Percentiles rank a stretch among this genome's conserved stretches.
Conservation (phyloP, 1,284 basidiomycete species). For the Leccinum pachyderme region DNA sequence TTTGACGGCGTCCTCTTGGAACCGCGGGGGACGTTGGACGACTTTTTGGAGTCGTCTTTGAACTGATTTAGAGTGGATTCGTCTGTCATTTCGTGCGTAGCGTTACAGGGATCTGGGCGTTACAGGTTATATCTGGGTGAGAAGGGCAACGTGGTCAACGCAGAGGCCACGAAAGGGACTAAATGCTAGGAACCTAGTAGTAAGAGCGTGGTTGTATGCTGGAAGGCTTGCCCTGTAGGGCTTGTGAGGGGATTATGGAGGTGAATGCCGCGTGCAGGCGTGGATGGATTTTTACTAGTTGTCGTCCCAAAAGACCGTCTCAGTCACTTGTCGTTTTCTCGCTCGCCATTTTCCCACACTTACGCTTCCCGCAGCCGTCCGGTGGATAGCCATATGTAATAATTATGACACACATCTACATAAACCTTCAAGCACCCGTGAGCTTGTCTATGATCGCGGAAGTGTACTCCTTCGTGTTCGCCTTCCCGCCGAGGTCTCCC, state of each 20-base stretch:
- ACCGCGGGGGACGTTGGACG: slow-evolving; percentile 46
- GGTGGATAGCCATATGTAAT: slow-evolving; percentile 3
- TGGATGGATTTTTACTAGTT: slow-evolving; percentile 43
- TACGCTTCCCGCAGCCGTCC: slow-evolving; percentile 9
- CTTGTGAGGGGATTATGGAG: slow-evolving; percentile 66
- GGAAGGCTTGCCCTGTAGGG: slow-evolving; percentile 82
- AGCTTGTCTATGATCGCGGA: slow-evolving; percentile 82
- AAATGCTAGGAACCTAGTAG: slow-evolving; percentile 44
- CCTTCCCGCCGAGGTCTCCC: slow-evolving; percentile 89
- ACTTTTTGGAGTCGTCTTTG: slow-evolving; percentile 66
- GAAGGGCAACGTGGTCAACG: slow-evolving; percentile 9
- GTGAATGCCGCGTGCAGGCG: slow-evolving; percentile 60
- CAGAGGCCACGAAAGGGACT: not conserved
- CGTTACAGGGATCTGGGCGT: slow-evolving; percentile 44
- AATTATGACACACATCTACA: slow-evolving; percentile 15
- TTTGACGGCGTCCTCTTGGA: slow-evolving; percentile 57
- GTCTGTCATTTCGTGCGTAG: slow-evolving; percentile 85
- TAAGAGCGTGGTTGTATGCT: slow-evolving; percentile 43
- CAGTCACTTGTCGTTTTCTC: slow-evolving; percentile 22
- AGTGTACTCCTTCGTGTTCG: slow-evolving; percentile 87
- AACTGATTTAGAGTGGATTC: slow-evolving; percentile 59
- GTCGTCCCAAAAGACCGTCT: slow-evolving; percentile 40
- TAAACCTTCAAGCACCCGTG: slow-evolving; percentile 36
- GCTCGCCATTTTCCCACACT: slow-evolving; percentile 29
- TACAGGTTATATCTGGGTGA: slow-evolving; percentile 47